Evolutionary conservation across 1,139 yeast species (phyloP).

Genomic region (Blastobotrys raffinosifermentans): DNA sequence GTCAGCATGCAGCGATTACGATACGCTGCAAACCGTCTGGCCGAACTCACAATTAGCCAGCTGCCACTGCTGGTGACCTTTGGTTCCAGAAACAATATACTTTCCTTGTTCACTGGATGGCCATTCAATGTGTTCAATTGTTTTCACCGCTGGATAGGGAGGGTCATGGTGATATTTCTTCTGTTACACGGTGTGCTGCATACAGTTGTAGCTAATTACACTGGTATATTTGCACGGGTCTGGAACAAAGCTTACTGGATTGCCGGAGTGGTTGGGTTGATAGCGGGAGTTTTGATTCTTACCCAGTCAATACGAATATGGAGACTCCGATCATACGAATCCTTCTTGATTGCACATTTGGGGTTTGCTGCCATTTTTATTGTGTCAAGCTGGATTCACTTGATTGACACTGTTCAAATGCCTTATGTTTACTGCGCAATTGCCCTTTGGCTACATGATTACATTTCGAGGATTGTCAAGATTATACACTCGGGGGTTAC

Average conservation of each 20-base stretch:
- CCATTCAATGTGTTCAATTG: conserved; percentile 52
- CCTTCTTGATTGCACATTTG: conserved; percentile 41
- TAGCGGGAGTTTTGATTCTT: conserved; percentile 24
- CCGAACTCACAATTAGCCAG: conserved; percentile 37
- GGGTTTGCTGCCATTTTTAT: conserved; percentile 32
- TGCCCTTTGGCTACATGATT: conserved; percentile 39
- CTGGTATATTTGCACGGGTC: conserved; percentile 2
- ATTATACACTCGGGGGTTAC: conserved; percentile 17
- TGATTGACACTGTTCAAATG: conserved; percentile 30
- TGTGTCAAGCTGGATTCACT: conserved; percentile 34
- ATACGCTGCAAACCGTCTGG: neutral
- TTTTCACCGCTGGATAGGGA: conserved; percentile 62
- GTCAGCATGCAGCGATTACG: neutral
- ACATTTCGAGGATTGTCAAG: conserved; percentile 34
- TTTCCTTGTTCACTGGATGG: conserved; percentile 63
- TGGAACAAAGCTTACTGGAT: conserved; percentile 32
- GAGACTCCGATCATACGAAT: conserved; percentile 39
- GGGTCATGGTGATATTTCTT: conserved; percentile 24
- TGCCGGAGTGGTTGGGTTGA: conserved; percentile 37
- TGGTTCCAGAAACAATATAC: conserved; percentile 62
- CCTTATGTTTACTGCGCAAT: conserved; percentile 33
- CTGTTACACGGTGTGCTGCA: neutral
- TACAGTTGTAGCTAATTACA: neutral
- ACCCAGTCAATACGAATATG: conserved; percentile 28
- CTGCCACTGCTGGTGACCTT: conserved; percentile 50